Conservation (phyloP, 176 grass and related monocot genomes). For the Dendrocalamus sinicus region DNA sequence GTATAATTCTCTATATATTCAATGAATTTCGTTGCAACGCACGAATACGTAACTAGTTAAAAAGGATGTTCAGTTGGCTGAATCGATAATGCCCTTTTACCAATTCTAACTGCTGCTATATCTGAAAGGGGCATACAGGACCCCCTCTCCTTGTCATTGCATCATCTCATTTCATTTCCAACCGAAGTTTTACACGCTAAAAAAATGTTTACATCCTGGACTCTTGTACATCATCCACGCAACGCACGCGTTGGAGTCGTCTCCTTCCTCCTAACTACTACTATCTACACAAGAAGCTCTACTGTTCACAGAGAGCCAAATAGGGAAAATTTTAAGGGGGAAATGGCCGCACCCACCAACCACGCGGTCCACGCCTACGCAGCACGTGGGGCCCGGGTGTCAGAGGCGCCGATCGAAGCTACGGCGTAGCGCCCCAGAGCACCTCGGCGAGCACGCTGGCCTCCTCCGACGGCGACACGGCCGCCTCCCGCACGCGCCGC, state of each 20-base stretch:
- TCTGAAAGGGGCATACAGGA: too few species aligned
- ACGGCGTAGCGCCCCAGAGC: slow-evolving; percentile 82
- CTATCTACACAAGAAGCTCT: background rate
- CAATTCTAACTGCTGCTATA: too few species aligned
- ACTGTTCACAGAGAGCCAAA: slow-evolving; percentile 20
- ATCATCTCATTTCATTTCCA: too few species aligned
- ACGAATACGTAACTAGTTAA: too few species aligned
- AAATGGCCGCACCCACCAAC: background rate
- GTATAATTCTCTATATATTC: too few species aligned
- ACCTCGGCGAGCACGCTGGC: slow-evolving; percentile 69
- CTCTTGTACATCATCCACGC: slow-evolving; percentile 15
- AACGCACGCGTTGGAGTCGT: slow-evolving; percentile 4
- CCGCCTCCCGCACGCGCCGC: slow-evolving; percentile 65
- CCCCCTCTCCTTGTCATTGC: too few species aligned
- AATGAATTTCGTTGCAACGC: too few species aligned
- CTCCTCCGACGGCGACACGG: slow-evolving; percentile 58
- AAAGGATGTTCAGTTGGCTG: too few species aligned
- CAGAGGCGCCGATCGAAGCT: slow-evolving; percentile 11
- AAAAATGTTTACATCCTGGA: slow-evolving; percentile 21
- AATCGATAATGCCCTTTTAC: too few species aligned
- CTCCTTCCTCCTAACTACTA: background rate
- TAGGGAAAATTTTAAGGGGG: background rate
- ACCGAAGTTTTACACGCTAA: slow-evolving; percentile 29
- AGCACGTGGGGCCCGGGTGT: slow-evolving; percentile 25
- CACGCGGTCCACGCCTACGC: background rate